phyloP scores from a whole-genome alignment of 306 rosid species.

The Hippophae gyantsensis region DNA sequence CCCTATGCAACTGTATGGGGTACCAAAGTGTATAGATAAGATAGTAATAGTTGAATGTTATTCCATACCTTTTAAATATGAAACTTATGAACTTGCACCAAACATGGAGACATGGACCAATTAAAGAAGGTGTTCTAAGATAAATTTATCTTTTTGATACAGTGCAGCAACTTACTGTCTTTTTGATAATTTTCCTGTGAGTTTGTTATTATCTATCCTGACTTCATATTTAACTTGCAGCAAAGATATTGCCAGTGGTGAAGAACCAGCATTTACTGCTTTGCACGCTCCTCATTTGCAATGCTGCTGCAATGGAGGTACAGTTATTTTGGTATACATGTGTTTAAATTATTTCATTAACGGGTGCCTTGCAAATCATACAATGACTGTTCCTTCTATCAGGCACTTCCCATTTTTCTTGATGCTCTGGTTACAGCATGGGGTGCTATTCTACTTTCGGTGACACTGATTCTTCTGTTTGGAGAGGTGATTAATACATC shows the following conservation, averaged over 20 bases:
- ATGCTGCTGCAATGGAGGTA: slow-evolving; percentile 99
- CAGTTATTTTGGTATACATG: slow-evolving; percentile 3
- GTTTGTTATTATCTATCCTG: too few relatives aligned
- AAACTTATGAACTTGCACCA: too few relatives aligned
- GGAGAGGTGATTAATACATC: slow-evolving; percentile 62
- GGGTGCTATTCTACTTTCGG: slow-evolving; percentile 80
- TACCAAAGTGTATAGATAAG: too few relatives aligned
- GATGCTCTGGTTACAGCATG: slow-evolving; percentile 58
- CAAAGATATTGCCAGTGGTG: slow-evolving; percentile 86
- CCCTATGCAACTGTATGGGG: too few relatives aligned
- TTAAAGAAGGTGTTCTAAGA: too few relatives aligned
- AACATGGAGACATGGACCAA: too few relatives aligned
- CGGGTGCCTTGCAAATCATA: slow-evolving; percentile 1
- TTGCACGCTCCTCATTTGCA: slow-evolving; percentile 77
- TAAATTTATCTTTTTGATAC: too few relatives aligned
- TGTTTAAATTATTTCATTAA: neutral
- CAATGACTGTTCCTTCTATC: slow-evolving; percentile 18
- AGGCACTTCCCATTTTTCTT: slow-evolving; percentile 94
- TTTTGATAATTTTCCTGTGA: neutral
- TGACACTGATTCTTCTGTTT: slow-evolving; percentile 88
- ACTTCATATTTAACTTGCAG: slow-evolving; percentile 27
- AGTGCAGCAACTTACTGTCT: neutral
- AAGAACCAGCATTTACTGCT: slow-evolving; percentile 80
- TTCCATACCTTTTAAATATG: too few relatives aligned
- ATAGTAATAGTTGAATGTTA: too few relatives aligned